These are phyloP conservation scores for Talaromyces sp. DNA, from an alignment of 2,329 filamentous ascomycete species.

Conservation along the genomic window DNA sequence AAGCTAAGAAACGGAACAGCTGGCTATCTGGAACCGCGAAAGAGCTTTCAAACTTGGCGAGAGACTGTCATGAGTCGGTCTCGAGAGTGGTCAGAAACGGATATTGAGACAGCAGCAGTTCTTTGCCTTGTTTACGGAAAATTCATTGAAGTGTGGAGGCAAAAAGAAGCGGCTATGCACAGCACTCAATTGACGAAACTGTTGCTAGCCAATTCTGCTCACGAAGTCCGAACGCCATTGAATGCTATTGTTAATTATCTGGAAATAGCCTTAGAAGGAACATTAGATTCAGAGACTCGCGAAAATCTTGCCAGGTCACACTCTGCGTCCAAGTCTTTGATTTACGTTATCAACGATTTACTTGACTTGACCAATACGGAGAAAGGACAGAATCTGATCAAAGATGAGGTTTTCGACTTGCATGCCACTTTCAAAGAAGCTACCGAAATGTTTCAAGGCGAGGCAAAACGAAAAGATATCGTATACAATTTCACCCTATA, in stretches of 20 bases:
- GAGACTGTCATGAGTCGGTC: constrained; percentile 78
- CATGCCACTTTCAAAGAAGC: constrained; percentile 68
- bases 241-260: constrained; percentile 95
- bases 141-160: constrained; percentile 89
- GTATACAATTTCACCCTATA: constrained; percentile 63
- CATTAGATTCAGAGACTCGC: constrained; percentile 72
- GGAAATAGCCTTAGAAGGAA: constrained; percentile 80
- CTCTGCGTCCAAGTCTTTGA: constrained; percentile 84
- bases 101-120: constrained; percentile 82
- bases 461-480: constrained; percentile 71
- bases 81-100: constrained; percentile 82
- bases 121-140: constrained; percentile 81
- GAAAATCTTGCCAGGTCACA: constrained; percentile 81
- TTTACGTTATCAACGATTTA: constrained; percentile 91
- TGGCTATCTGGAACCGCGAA: constrained; percentile 67
- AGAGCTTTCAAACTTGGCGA: constrained; percentile 72
- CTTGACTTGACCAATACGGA: constrained; percentile 85
- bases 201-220: constrained; percentile 79
- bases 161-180: constrained; percentile 79
- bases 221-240: constrained; percentile 83
- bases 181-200: constrained; percentile 74
- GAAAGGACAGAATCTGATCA: constrained; percentile 71
- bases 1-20: constrained; percentile 65
- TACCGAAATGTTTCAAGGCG: constrained; percentile 65
- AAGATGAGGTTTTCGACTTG: constrained; percentile 75